Evolutionary conservation across 2,329 filamentous ascomycete genomes (phyloP).

Genomic region (Penicillium sp.): DNA sequence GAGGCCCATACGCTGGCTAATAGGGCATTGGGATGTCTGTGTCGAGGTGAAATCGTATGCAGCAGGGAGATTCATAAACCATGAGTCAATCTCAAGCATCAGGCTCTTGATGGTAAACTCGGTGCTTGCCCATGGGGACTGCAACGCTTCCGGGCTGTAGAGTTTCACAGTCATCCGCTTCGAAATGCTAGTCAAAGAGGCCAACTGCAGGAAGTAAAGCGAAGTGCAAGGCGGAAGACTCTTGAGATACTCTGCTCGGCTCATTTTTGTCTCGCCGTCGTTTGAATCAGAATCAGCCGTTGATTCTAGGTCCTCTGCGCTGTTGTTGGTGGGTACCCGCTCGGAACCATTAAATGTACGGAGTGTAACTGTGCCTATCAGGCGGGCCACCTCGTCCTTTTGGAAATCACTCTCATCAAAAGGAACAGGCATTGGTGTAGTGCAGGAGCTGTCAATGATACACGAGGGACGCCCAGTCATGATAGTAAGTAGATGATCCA

Average conservation of each 20-base stretch:
- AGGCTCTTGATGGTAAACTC: slow-evolving; percentile 40
- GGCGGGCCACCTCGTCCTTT: slow-evolving; percentile 25
- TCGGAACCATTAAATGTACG: slow-evolving; percentile 21
- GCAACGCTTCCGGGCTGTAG: slow-evolving; percentile 38
- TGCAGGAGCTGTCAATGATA: slow-evolving; percentile 42
- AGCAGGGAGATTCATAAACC: slow-evolving; percentile 40
- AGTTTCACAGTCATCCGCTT: slow-evolving; percentile 39
- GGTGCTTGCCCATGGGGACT: slow-evolving; percentile 38
- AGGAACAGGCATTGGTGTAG: slow-evolving; percentile 42
- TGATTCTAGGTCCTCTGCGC: slow-evolving; percentile 20
- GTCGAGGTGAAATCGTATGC: slow-evolving; percentile 42
- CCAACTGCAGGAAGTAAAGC: slow-evolving; percentile 41
- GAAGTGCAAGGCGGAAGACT: slow-evolving; percentile 37
- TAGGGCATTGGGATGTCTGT: slow-evolving; percentile 34
- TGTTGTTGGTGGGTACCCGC: slow-evolving; percentile 21
- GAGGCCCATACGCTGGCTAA: slow-evolving; percentile 38
- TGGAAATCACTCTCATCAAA: slow-evolving; percentile 43
- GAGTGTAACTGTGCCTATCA: slow-evolving; percentile 27
- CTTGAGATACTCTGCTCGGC: slow-evolving; percentile 36
- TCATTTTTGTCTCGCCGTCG: slow-evolving; percentile 20
- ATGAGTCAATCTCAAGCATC: slow-evolving; percentile 38
- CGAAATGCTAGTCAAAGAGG: slow-evolving; percentile 37
- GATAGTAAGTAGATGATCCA: slow-evolving; percentile 43
- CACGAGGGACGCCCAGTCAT: slow-evolving; percentile 47
- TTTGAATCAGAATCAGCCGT: slow-evolving; percentile 20